Conservation (phyloP, 768 basidiomycete species). For the Lactarius deliciosus region DNA sequence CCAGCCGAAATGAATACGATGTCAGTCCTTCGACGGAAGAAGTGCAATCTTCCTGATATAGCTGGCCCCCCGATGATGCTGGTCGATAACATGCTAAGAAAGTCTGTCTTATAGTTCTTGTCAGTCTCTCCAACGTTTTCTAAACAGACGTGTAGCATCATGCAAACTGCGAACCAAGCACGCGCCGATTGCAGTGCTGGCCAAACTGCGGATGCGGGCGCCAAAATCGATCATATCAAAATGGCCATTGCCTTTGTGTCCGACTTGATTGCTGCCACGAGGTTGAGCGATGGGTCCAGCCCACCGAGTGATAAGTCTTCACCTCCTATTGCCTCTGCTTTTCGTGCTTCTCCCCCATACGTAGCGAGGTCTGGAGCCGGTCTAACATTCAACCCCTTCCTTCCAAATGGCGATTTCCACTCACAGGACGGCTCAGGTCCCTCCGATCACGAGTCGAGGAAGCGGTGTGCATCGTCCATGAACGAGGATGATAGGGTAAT, state of each 20-base stretch:
- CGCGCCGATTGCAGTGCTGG: constrained; percentile 48
- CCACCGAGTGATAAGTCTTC: constrained; percentile 34
- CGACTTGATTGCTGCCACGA: constrained; percentile 51
- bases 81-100: constrained; percentile 50
- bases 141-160: constrained; percentile 47
- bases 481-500: constrained; percentile 43
- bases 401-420: constrained; percentile 31
- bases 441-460: constrained; percentile 45
- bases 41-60: constrained; percentile 37
- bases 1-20: constrained; percentile 31
- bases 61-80: constrained; percentile 51
- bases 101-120: constrained; percentile 44
- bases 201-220: constrained; percentile 49
- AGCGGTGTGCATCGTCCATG: constrained; percentile 51
- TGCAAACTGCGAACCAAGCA: constrained; percentile 58
- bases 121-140: constrained; percentile 19
- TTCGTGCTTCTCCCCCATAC: constrained; percentile 29
- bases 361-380: constrained; percentile 15
- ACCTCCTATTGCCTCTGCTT: constrained; percentile 17
- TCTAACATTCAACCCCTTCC: constrained; percentile 30
- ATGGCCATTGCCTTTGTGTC: constrained; percentile 53
- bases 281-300: constrained; percentile 37
- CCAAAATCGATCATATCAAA: constrained; percentile 55
- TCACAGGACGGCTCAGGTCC: constrained; percentile 35
- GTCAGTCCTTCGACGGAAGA: constrained; percentile 29